These are phyloP conservation scores for Colletotrichum higginsianum DNA, from an alignment of 2,329 filamentous ascomycete genomes.

Conservation along the genomic window DNA sequence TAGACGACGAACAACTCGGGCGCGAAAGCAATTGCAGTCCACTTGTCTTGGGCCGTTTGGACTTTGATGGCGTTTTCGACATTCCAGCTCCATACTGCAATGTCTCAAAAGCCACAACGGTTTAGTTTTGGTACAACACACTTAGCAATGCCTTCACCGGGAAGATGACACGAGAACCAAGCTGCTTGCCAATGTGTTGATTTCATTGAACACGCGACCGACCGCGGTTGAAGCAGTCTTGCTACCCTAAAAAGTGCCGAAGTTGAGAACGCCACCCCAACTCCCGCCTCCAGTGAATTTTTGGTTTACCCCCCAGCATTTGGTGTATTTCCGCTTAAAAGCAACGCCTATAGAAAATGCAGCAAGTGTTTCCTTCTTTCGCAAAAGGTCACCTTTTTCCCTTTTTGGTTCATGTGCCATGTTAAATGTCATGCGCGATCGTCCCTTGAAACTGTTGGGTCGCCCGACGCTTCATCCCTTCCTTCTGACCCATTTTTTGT, in stretches of 20 bases:
- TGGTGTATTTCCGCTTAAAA: conserved; percentile 34
- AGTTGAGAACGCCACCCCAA: conserved; percentile 48
- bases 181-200: conserved; percentile 31
- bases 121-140: neutral
- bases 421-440: conserved; percentile 42
- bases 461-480: conserved; percentile 39
- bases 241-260: conserved; percentile 37
- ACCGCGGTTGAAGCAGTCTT: conserved; percentile 42
- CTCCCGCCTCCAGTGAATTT: conserved; percentile 44
- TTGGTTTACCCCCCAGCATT: conserved; percentile 35
- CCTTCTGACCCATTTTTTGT: conserved; percentile 38
- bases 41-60: neutral
- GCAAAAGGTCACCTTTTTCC: conserved; percentile 38
- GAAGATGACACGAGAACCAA: neutral
- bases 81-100: neutral
- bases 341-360: conserved; percentile 55
- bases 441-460: conserved; percentile 9
- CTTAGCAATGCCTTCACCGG: neutral
- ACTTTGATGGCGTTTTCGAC: neutral
- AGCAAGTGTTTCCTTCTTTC: conserved; percentile 45
- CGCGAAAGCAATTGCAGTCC: neutral
- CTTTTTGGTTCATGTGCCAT: conserved; percentile 42
- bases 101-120: neutral
- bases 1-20: neutral
- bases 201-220: conserved; percentile 36